A percentile compares a stretch with the other conserved stretches of the same genome.
Evolutionary conservation across 2,329 filamentous ascomycete species (phyloP).

Genomic region (Bipolaris zeicola): DNA sequence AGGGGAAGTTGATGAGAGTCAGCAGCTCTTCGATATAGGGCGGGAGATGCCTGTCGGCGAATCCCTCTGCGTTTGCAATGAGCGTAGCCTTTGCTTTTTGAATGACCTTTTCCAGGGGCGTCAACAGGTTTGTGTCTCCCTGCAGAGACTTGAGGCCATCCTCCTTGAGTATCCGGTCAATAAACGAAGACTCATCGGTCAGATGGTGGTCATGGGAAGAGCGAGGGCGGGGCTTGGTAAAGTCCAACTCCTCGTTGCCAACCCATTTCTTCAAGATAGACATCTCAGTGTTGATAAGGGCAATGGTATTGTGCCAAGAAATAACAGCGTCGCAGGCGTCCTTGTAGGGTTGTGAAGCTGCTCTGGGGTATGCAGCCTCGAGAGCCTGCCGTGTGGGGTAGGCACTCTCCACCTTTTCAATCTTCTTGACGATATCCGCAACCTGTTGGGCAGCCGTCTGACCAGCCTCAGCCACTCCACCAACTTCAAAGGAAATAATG

Average conservation of each 20-base stretch:
- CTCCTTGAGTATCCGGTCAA: constrained; percentile 93
- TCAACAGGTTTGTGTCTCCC: constrained; percentile 81
- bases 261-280: constrained; percentile 94
- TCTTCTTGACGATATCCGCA: constrained; percentile 83
- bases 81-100: constrained; percentile 91
- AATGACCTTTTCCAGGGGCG: constrained; percentile 83
- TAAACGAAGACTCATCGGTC: constrained; percentile 87
- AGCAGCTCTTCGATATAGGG: constrained; percentile 96
- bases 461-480: constrained; percentile 88
- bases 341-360: constrained; percentile 75
- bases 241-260: constrained; percentile 93
- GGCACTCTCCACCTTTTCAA: constrained; percentile 83
- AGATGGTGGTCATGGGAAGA: constrained; percentile 74
- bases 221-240: constrained; percentile 73
- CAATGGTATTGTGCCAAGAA: constrained; percentile 95
- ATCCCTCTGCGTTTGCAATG: constrained; percentile 82
- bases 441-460: constrained; percentile 89
- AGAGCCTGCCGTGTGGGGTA: constrained; percentile 83
- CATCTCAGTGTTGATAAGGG: constrained; percentile 93
- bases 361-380: constrained; percentile 74
- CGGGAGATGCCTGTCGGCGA: constrained; percentile 86
- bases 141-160: constrained; percentile 92
- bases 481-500: constrained; percentile 91
- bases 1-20: constrained; percentile 96
- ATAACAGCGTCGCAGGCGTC: constrained; percentile 88